Conservation (phyloP, 768 basidiomycete species). For the Lactarius indigo region DNA sequence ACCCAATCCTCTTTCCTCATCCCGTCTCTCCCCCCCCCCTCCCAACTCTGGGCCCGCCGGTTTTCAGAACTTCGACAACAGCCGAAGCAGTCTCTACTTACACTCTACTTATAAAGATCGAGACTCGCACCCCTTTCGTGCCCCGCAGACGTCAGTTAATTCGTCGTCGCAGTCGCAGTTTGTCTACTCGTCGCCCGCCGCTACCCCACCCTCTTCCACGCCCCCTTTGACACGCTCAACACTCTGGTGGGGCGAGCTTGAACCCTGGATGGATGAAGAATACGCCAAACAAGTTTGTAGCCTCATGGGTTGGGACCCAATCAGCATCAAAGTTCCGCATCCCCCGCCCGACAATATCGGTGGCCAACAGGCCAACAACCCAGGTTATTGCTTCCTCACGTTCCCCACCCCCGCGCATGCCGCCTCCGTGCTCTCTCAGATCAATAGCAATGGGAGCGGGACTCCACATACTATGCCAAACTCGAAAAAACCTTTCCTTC, state of each 20-base stretch:
- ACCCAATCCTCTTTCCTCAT: conserved; percentile 36
- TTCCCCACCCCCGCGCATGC: conserved; percentile 73
- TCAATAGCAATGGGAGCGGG: conserved; percentile 45
- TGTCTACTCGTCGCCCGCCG: conserved; percentile 29
- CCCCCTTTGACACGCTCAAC: conserved; percentile 47
- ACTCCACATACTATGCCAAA: conserved; percentile 75
- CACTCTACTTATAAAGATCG: conserved; percentile 34
- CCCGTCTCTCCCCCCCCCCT: conserved; percentile 36
- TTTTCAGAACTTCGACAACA: conserved; percentile 16
- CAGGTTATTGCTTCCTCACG: conserved; percentile 84
- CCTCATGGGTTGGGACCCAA: conserved; percentile 84
- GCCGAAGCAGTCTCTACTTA: conserved; percentile 24
- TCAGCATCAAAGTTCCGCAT: conserved; percentile 68
- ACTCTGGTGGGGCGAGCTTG: conserved; percentile 84
- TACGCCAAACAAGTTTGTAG: conserved; percentile 85
- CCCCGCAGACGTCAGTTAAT: conserved; percentile 20
- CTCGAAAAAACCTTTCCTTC: conserved; percentile 73
- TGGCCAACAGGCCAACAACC: conserved; percentile 73
- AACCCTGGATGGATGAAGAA: conserved; percentile 97
- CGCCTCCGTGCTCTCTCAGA: conserved; percentile 64
- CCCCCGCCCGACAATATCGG: conserved; percentile 53
- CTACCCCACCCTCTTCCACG: conserved; percentile 30
- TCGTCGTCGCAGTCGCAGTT: conserved; percentile 28
- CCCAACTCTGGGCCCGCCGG: conserved; percentile 28
- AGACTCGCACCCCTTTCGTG: conserved; percentile 27